Evolutionary conservation across 768 basidiomycete species (phyloP).

Genomic region (Panellus pusillus): DNA sequence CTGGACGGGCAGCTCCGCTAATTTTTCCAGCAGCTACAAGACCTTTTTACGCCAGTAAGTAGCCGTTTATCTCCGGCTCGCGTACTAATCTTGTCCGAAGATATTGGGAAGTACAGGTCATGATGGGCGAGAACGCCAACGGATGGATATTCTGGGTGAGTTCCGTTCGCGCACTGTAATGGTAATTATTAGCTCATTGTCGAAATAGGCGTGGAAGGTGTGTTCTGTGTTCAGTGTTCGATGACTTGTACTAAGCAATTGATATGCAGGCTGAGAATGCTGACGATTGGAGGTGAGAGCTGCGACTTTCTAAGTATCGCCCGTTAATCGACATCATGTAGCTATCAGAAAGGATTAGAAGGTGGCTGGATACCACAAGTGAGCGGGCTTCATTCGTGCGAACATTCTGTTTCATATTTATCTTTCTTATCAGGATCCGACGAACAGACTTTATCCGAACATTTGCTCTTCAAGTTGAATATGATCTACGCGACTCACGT

Average conservation of each 20-base stretch:
- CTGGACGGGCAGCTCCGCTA: conserved; percentile 57
- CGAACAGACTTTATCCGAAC: conserved; percentile 62
- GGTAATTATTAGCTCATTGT: conserved; percentile 24
- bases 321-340: conserved; percentile 55
- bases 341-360: conserved; percentile 69
- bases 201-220: conserved; percentile 69
- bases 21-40: conserved; percentile 64
- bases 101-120: conserved; percentile 81
- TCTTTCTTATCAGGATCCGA: conserved; percentile 44
- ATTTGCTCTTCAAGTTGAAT: conserved; percentile 42
- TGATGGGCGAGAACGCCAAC: conserved; percentile 66
- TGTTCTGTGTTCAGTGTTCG: conserved; percentile 12
- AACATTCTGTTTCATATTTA: background rate
- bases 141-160: conserved; percentile 70
- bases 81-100: conserved; percentile 28
- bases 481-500: no score
- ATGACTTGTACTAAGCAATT: background rate
- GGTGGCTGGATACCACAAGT: conserved; percentile 73
- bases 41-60: conserved; percentile 60
- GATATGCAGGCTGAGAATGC: conserved; percentile 6
- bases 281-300: conserved; percentile 19
- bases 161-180: background rate
- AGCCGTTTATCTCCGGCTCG: background rate
- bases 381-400: background rate
- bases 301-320: background rate